These are phyloP conservation scores for Adansonia grandidieri DNA, from an alignment of 441 rosid genomes.

Conservation along the genomic window DNA sequence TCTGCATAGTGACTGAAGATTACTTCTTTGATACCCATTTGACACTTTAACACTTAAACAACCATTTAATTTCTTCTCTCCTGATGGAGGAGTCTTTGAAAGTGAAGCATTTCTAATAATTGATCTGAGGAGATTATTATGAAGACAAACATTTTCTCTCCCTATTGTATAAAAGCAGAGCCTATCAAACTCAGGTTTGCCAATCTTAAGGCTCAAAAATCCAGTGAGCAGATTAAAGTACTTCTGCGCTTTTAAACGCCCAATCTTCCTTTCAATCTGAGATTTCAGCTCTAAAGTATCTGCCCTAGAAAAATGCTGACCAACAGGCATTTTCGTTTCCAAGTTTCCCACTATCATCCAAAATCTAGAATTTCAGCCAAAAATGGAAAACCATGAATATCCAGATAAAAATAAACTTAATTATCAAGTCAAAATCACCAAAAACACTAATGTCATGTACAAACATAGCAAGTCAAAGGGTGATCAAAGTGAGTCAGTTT, in stretches of 20 bases:
- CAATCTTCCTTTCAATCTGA: conserved; percentile 55
- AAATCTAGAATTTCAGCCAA: conserved; percentile 17
- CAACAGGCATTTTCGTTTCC: conserved; percentile 46
- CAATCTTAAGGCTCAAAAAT: conserved; percentile 45
- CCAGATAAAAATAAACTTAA: neutral
- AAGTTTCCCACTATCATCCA: conserved; percentile 33
- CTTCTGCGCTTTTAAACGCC: conserved; percentile 43
- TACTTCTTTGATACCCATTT: conserved; percentile 44
- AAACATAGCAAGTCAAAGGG: conserved; percentile 35
- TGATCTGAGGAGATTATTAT: conserved; percentile 53
- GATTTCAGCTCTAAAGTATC: conserved; percentile 47
- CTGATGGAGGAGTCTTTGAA: conserved; percentile 43
- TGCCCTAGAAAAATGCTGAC: conserved; percentile 46
- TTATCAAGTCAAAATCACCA: conserved; percentile 16
- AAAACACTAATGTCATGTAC: conserved; percentile 26
- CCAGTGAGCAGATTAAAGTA: conserved; percentile 48
- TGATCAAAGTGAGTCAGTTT: conserved; percentile 17
- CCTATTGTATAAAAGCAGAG: conserved; percentile 47
- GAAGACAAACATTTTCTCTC: conserved; percentile 53
- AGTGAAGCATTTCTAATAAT: conserved; percentile 49
- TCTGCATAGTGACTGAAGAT: conserved; percentile 44
- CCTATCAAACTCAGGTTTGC: conserved; percentile 50
- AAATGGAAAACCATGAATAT: conserved; percentile 14
- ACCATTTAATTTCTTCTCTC: conserved; percentile 33
- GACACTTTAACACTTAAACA: conserved; percentile 35